Conservation (phyloP, 2,329 filamentous ascomycete genomes). For the Parastagonospora nodorum region DNA sequence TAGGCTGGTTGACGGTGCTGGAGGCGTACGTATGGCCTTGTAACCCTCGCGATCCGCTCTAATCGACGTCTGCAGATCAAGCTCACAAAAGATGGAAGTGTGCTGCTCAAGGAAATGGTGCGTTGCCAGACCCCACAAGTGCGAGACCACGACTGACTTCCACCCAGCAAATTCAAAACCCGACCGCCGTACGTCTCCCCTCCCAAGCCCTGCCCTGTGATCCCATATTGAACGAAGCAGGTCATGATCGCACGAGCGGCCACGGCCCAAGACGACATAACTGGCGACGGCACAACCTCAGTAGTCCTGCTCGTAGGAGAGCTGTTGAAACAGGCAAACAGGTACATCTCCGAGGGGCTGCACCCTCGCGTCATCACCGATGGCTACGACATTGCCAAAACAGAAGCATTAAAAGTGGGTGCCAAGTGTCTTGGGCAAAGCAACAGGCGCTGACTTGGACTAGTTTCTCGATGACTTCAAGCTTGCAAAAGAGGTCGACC, state of each 20-base stretch:
- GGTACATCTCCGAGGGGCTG: slow-evolving; percentile 94
- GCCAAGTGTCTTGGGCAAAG: no score
- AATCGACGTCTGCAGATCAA: slow-evolving; percentile 71
- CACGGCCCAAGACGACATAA: slow-evolving; percentile 97
- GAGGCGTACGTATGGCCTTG: slow-evolving; percentile 52
- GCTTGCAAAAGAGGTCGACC: slow-evolving; percentile 82
- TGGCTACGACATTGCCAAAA: slow-evolving; percentile 96
- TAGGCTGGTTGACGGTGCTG: slow-evolving; percentile 67
- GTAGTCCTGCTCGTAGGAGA: slow-evolving; percentile 95
- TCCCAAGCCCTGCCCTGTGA: not conserved
- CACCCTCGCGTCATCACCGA: slow-evolving; percentile 97
- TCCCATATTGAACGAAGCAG: slow-evolving; percentile 31
- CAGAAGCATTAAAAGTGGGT: slow-evolving; percentile 80
- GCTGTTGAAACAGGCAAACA: slow-evolving; percentile 94
- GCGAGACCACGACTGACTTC: slow-evolving; percentile 13
- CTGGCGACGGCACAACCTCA: slow-evolving; percentile 95
- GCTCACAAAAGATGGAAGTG: slow-evolving; percentile 97
- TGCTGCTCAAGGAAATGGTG: slow-evolving; percentile 71
- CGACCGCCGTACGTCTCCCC: slow-evolving; percentile 73
- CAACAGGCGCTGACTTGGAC: slow-evolving; percentile 9
- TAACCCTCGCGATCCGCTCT: slow-evolving; percentile 14
- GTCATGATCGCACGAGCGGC: slow-evolving; percentile 79
- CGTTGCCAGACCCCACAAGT: slow-evolving; percentile 19
- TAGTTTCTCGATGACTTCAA: slow-evolving; percentile 96
- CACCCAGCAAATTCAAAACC: slow-evolving; percentile 87